Evolutionary conservation across 148 eudicot species (phyloP), one percentile per base, ranked within the genome.

Genomic region (Spergularia bocconei): DNA sequence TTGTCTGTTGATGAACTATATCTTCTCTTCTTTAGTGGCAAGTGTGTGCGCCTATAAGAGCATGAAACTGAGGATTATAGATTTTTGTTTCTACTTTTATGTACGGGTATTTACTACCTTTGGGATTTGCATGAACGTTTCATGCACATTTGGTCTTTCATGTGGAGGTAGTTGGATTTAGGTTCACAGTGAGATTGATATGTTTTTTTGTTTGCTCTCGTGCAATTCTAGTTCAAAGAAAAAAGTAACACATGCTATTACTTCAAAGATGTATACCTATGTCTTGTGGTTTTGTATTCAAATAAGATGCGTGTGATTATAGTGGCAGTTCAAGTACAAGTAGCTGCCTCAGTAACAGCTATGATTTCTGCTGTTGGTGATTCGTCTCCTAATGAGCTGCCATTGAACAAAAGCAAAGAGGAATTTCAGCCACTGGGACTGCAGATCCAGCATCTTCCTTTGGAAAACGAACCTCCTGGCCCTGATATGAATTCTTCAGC

Each of bases 311-410:
- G 23, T 68, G 51, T 61, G 38, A 69, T 71, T 76, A 47, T 69
- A 93, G 98, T 79, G 79, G 97, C 98, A 60, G 94, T 89, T 73
- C 97, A 89, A 84, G 98, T 89, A 79, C 98, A 86, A 78, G 75
- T 60, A 84, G 92, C 75, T n/a, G 79, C 80, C 57, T 80, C 86
- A 51, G 86, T 78, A 74, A 84, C 86, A 50, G 86, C 76, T 61
- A 74, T 80, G 83, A 85, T 70, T 67, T 94, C 98, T 2, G 86
- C 86, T 4, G 96, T 85, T 5, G 96, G 91, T 6, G 97, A 95
- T 70, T 89, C 90, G n/a, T 92, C 98, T 55, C 92, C 90, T 13
- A 88, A 87, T 33, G 60, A 85, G 59, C 68, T 87, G 56, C 92
- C 91, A 71, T 86, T 88, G 23, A 78, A 82, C 63, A 88, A 89